Evolutionary conservation across 2,329 filamentous ascomycete genomes (phyloP), one percentile per base, ranked within the genome.

Genomic region (Penicillium freii): DNA sequence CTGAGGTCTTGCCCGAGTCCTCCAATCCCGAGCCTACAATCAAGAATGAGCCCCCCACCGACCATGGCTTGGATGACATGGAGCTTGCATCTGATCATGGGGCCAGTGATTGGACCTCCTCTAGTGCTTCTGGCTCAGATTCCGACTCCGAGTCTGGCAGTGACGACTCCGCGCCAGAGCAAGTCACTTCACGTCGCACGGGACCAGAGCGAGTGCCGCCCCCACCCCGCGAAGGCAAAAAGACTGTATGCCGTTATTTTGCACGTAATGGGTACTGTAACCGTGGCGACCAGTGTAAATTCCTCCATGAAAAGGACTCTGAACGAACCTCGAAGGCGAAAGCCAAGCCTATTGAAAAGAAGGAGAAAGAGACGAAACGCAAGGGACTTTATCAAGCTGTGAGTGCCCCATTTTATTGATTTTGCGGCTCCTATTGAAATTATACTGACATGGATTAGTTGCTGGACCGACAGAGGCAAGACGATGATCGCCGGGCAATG

Each of bases 321-420:
- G 70, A 73, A 50, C 63, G 65, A 54, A 63, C 51, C 36, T 56
- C 56, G 17, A 73, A 73, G 59, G 15, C 62, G 17, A 72, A 73
- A 57, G 10, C 62, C n/a, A 70, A 70, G 57, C 56, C 61, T n/a
- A 31, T 29, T 9, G 54, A 60, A 31, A 44, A 39, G 51, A 69
- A 69, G 59, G 66, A 66, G 56, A 68, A 67, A 57, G 68, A 51
- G 29, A 31, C 27, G 11, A 51, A 61, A 59, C 66, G 75, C 57
- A 77, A 78, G 63, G 74, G 77, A 31, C 67, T 81, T 50, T 74
- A 75, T 52, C 75, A 80, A 59, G 70, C 75, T 56, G 77, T 78
- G 61, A 67, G 75, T 71, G 39, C 36, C 6, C 50, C 25, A 27
- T 29, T 29, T 31, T 39, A 27, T 39, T 25, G 19, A 13, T 27